Evolutionary conservation across 1,284 basidiomycete species (phyloP).

Genomic region (Melampsora americana): DNA sequence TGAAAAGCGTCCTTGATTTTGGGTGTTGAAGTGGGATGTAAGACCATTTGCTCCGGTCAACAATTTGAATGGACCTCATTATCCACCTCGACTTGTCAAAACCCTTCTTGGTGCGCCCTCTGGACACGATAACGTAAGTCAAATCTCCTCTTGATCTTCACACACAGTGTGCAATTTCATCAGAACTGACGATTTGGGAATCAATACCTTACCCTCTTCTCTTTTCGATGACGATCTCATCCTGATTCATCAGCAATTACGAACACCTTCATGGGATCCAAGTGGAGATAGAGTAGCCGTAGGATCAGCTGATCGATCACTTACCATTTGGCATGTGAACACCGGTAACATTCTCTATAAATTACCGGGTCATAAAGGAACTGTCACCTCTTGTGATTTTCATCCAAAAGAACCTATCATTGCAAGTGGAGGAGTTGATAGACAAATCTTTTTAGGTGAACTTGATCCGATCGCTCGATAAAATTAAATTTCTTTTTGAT

Average conservation of each 20-base stretch:
- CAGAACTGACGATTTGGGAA: no score
- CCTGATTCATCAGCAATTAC: constrained; percentile 19
- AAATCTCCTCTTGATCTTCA: constrained; percentile 47
- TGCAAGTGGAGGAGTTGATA: constrained; percentile 44
- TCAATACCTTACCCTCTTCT: no score
- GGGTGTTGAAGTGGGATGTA: constrained; percentile 51
- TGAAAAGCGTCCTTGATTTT: not conserved
- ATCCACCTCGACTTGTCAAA: constrained; percentile 48
- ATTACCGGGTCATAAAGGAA: constrained; percentile 53
- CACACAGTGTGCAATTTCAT: constrained; percentile 46
- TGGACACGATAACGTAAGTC: constrained; percentile 51
- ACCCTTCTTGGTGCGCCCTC: constrained; percentile 51
- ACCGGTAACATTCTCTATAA: constrained; percentile 50
- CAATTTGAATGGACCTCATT: constrained; percentile 38
- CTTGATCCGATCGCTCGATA: constrained; percentile 19
- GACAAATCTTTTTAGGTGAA: constrained; percentile 18
- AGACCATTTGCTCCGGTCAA: constrained; percentile 51
- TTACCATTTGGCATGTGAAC: constrained; percentile 33
- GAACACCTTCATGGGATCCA: constrained; percentile 35
- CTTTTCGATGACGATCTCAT: not conserved
- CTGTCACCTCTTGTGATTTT: constrained; percentile 52
- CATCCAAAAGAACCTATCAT: constrained; percentile 53
- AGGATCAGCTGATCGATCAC: constrained; percentile 34
- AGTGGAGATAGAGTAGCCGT: constrained; percentile 35
- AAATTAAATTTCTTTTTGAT: not conserved